Evolutionary conservation across 2,329 filamentous ascomycete species (phyloP).

Genomic region (Waltergamsia citrina): DNA sequence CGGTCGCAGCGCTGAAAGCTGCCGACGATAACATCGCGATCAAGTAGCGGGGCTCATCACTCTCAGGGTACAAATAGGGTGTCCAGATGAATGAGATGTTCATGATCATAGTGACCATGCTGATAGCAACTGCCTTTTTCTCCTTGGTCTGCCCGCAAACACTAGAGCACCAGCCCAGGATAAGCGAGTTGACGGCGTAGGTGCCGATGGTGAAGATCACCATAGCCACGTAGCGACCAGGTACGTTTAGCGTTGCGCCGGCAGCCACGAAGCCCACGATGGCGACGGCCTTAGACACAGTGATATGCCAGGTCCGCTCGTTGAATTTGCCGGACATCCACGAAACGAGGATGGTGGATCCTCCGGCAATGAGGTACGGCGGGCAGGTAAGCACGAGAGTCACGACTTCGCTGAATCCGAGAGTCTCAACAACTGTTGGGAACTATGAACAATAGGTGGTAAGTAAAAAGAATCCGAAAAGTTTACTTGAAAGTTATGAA

Average conservation of each 20-base stretch:
- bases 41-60: slow-evolving; percentile 27
- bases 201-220: slow-evolving; percentile 14
- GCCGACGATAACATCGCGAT: slow-evolving; percentile 23
- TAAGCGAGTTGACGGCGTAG: slow-evolving; percentile 25
- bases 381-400: slow-evolving; percentile 38
- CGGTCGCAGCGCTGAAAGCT: slow-evolving; percentile 19
- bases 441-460: too few species aligned
- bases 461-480: too few species aligned
- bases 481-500: too few species aligned
- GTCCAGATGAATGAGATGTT: slow-evolving; percentile 36
- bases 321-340: slow-evolving; percentile 27
- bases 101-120: slow-evolving; percentile 31
- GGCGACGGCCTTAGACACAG: slow-evolving; percentile 24
- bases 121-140: slow-evolving; percentile 29
- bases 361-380: too few species aligned
- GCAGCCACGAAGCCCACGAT: slow-evolving; percentile 24
- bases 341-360: slow-evolving; percentile 12
- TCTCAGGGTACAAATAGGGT: slow-evolving; percentile 30
- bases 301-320: slow-evolving; percentile 32
- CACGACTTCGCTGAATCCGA: slow-evolving; percentile 33
- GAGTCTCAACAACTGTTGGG: slow-evolving; percentile 12
- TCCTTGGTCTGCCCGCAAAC: slow-evolving; percentile 29
- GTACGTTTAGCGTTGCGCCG: slow-evolving; percentile 11
- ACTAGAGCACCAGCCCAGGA: slow-evolving; percentile 25
- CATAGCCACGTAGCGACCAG: slow-evolving; percentile 12